Conservation (phyloP, 208 protist species). For the Acanthamoeba lenticulata region DNA sequence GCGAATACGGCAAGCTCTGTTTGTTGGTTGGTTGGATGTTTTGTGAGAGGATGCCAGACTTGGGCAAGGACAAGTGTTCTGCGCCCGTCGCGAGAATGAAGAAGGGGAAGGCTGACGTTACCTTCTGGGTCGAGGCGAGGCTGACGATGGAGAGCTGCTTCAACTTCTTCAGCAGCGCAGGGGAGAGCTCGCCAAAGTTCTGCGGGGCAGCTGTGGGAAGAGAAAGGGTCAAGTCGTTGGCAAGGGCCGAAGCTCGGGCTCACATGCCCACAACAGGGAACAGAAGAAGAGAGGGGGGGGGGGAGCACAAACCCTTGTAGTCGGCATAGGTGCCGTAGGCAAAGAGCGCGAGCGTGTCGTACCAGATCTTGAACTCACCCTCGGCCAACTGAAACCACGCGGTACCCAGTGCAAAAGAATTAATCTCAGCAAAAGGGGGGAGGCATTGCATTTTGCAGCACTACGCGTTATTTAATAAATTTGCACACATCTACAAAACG, state of each 20-base stretch:
- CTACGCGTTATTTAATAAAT: neutral
- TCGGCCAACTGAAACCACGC: slow-evolving; percentile 2
- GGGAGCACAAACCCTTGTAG: slow-evolving; percentile 8
- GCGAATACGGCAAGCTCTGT: slow-evolving; percentile 42
- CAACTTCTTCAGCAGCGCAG: slow-evolving; percentile 23
- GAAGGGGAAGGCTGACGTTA: neutral
- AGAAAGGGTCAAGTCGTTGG: neutral
- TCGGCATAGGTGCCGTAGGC: slow-evolving; percentile 62
- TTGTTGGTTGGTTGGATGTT: neutral
- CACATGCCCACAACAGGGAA: no score
- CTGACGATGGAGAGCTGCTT: slow-evolving; percentile 52
- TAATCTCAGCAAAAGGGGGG: neutral
- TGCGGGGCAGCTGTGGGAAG: neutral
- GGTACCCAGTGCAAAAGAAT: neutral
- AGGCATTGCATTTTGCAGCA: neutral
- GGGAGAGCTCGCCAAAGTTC: slow-evolving; percentile 11
- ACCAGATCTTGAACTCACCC: neutral
- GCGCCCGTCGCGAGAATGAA: no score
- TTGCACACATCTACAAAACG: neutral
- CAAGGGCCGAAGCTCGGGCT: neutral
- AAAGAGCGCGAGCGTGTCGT: slow-evolving; percentile 53
- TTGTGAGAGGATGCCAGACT: neutral
- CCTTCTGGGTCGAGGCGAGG: slow-evolving; percentile 26
- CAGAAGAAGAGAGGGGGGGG: neutral
- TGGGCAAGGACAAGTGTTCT: no score